Percentiles rank a stretch among this genome's conserved stretches.
These are phyloP conservation scores for Dothideomycetes sp. DNA, from an alignment of 2,329 filamentous ascomycete genomes.

Conservation along the genomic window DNA sequence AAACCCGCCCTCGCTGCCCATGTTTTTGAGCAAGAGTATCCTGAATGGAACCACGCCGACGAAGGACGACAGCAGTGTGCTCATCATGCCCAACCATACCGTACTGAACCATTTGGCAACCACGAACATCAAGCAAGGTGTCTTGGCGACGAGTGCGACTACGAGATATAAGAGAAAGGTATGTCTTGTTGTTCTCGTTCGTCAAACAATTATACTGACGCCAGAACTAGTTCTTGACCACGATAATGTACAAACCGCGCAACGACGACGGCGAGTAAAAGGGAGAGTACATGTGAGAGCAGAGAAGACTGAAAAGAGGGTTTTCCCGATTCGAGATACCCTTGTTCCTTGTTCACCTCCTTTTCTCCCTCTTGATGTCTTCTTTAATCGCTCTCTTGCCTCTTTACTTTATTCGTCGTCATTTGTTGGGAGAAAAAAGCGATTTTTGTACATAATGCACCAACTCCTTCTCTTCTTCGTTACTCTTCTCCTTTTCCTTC, in stretches of 20 bases:
- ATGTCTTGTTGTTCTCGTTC: constrained; percentile 10
- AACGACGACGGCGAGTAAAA: constrained; percentile 29
- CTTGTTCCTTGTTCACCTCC: no score
- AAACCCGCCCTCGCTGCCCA: constrained; percentile 72
- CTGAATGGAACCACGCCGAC: constrained; percentile 83
- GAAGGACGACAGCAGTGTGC: constrained; percentile 95
- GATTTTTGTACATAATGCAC: no score
- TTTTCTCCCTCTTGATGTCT: no score
- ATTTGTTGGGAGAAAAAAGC: no score
- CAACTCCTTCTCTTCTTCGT: no score
- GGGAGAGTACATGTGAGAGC: neutral
- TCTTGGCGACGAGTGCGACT: constrained; percentile 88
- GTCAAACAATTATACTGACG: neutral
- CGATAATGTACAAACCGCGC: constrained; percentile 93
- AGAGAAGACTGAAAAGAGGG: neutral
- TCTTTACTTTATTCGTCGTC: no score
- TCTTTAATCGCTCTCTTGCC: no score
- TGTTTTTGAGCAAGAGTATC: constrained; percentile 90
- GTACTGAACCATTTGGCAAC: constrained; percentile 94
- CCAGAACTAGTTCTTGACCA: constrained; percentile 72
- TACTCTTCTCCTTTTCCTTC: no score
- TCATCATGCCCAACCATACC: constrained; percentile 95
- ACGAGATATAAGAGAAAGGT: constrained; percentile 97
- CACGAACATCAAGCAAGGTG: constrained; percentile 94
- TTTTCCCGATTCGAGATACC: no score